These are phyloP conservation scores for Globisporangium takayamanum DNA, from an alignment of 352 stramenopile genomes.

Conservation along the genomic window DNA sequence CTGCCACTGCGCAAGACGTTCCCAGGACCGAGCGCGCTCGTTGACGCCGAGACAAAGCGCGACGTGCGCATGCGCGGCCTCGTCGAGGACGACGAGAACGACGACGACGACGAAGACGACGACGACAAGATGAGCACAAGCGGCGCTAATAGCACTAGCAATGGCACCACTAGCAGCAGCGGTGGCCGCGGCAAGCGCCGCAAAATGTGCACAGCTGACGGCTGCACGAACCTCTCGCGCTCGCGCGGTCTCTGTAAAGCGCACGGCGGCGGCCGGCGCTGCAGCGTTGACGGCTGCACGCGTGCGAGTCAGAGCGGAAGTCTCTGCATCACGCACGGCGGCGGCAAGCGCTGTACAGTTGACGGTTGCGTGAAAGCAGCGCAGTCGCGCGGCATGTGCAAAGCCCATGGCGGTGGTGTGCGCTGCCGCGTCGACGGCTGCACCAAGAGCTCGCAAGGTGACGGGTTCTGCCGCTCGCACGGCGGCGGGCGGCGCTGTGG, in stretches of 20 bases:
- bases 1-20: constrained; percentile 11
- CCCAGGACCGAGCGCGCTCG: constrained; percentile 6
- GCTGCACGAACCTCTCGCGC: constrained; percentile 69
- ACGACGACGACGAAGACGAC: constrained; percentile 17
- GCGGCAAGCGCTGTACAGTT: constrained; percentile 78
- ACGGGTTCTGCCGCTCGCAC: constrained; percentile 79
- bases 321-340: constrained; percentile 77
- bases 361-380: constrained; percentile 73
- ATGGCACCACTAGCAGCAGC: constrained; percentile 17
- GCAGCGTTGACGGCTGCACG: constrained; percentile 73
- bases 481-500: constrained; percentile 66
- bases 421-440: constrained; percentile 82
- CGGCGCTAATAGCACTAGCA: constrained; percentile 11
- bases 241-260: constrained; percentile 76
- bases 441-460: constrained; percentile 74
- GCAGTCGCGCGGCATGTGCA: constrained; percentile 80
- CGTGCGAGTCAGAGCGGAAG: constrained; percentile 75
- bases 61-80: constrained; percentile 11
- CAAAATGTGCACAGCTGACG: constrained; percentile 77
- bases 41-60: constrained; percentile 7
- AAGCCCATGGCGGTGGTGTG: constrained; percentile 73
- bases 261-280: constrained; percentile 64
- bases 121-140: constrained; percentile 17
- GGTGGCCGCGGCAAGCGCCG: constrained; percentile 55
- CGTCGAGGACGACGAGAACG: constrained; percentile 8